These are phyloP conservation scores for Colletotrichum sp. DNA, from an alignment of 2,329 filamentous ascomycete species.

Conservation along the genomic window DNA sequence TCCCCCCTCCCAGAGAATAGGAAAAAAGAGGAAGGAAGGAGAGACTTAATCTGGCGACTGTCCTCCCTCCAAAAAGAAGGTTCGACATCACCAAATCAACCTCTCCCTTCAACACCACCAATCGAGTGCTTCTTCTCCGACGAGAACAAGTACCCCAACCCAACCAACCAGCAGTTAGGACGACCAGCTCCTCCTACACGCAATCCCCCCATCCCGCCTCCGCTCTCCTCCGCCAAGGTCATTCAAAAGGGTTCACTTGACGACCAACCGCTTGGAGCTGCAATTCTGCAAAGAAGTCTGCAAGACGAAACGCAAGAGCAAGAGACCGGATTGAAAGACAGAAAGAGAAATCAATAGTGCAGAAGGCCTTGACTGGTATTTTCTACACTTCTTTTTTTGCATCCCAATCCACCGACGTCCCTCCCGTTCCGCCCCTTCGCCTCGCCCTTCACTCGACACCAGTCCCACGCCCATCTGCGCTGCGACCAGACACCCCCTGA, in stretches of 20 bases:
- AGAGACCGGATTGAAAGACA: conserved; percentile 25
- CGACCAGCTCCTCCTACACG: neutral
- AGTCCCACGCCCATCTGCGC: neutral
- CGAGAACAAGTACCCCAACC: neutral
- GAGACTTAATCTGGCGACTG: conserved; percentile 25
- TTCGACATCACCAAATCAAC: neutral
- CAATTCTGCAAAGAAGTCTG: neutral
- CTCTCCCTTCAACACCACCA: neutral
- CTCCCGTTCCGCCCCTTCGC: conserved; percentile 7
- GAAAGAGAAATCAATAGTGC: conserved; percentile 29
- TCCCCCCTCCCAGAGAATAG: conserved; percentile 15
- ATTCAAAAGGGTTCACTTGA: conserved; percentile 10
- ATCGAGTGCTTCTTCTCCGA: neutral
- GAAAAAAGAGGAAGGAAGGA: conserved; percentile 24
- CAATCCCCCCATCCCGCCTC: neutral
- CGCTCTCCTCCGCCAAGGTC: conserved; percentile 10
- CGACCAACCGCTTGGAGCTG: conserved; percentile 13
- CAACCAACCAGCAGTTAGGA: conserved; percentile 1
- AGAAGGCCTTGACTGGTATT: conserved; percentile 46
- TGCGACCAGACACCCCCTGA: conserved; percentile 17
- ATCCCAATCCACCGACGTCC: neutral
- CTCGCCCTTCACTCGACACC: conserved; percentile 14
- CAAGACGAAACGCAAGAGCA: conserved; percentile 1
- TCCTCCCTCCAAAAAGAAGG: conserved; percentile 24
- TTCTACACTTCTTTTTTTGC: conserved; percentile 27